Conservation (phyloP, 2,329 filamentous ascomycete genomes). For the Coniella vitis region DNA sequence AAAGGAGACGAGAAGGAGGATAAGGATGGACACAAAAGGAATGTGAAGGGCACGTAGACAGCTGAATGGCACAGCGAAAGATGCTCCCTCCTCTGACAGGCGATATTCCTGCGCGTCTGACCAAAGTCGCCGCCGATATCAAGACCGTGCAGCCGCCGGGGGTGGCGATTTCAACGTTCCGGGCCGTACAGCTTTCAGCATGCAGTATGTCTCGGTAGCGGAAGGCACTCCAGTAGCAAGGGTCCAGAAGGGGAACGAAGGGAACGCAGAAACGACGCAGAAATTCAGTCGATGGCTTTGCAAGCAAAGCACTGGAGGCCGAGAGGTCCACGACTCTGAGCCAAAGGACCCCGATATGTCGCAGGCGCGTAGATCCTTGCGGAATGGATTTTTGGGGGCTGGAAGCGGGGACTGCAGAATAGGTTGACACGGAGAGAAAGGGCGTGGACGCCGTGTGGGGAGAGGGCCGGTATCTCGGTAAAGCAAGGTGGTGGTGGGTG, state of each 20-base stretch:
- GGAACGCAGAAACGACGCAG: neutral
- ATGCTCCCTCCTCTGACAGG: too few relatives aligned
- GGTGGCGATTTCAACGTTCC: slow-evolving; percentile 6
- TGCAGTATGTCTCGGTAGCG: slow-evolving; percentile 3
- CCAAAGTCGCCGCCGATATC: slow-evolving; percentile 10
- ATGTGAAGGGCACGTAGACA: too few relatives aligned
- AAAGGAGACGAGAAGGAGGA: too few relatives aligned
- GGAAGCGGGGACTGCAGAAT: slow-evolving; percentile 9
- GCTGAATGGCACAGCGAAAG: too few relatives aligned
- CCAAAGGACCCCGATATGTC: slow-evolving; percentile 7
- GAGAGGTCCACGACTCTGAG: slow-evolving; percentile 3
- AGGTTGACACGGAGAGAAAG: slow-evolving; percentile 2
- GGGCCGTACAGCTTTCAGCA: slow-evolving; percentile 11
- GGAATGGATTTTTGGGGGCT: slow-evolving; percentile 9
- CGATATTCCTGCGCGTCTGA: neutral
- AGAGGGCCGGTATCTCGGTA: slow-evolving; percentile 4
- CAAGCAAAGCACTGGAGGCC: neutral
- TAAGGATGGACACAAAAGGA: too few relatives aligned
- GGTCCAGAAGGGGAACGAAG: neutral
- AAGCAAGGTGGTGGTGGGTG: neutral
- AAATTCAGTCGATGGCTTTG: too few relatives aligned
- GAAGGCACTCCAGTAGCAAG: neutral
- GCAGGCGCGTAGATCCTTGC: slow-evolving; percentile 15
- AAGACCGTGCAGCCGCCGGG: slow-evolving; percentile 8
- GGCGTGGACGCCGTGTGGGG: slow-evolving; percentile 3